These are phyloP conservation scores for Peniophora sp. DNA, from an alignment of 1,284 basidiomycete genomes.

Conservation along the genomic window DNA sequence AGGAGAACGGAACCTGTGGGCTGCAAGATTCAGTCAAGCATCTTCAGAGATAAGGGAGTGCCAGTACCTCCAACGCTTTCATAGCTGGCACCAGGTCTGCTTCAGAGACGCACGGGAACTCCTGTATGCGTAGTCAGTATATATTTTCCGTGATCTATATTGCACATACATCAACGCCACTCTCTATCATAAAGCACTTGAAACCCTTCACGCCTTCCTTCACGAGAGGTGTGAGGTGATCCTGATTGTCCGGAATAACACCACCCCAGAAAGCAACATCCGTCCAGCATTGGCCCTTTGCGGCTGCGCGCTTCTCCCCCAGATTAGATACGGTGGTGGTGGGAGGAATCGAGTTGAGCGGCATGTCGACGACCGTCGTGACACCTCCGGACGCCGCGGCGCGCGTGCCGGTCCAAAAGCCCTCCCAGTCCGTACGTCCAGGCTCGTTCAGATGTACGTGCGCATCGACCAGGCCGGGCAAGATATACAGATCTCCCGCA, in stretches of 20 bases:
- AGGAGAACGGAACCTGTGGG: slow-evolving; percentile 61
- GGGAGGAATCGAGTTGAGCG: slow-evolving; percentile 90
- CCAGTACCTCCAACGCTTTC: slow-evolving; percentile 57
- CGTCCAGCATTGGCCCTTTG: slow-evolving; percentile 67
- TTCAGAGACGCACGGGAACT: slow-evolving; percentile 82
- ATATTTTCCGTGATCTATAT: neutral
- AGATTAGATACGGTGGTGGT: slow-evolving; percentile 81
- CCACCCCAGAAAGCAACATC: slow-evolving; percentile 96
- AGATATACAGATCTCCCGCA: slow-evolving; percentile 53
- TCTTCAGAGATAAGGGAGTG: neutral
- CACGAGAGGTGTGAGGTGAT: slow-evolving; percentile 60
- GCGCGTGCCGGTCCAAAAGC: slow-evolving; percentile 83
- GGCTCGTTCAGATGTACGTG: slow-evolving; percentile 95
- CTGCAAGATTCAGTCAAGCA: slow-evolving; percentile 26
- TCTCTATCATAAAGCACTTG: slow-evolving; percentile 93
- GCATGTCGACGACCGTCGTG: slow-evolving; percentile 93
- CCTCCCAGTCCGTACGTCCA: slow-evolving; percentile 89
- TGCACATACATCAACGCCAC: slow-evolving; percentile 74
- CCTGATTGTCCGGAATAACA: slow-evolving; percentile 84
- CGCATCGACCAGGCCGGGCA: slow-evolving; percentile 82
- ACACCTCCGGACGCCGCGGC: slow-evolving; percentile 88
- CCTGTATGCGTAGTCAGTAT: slow-evolving; percentile 41
- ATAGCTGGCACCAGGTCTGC: slow-evolving; percentile 67
- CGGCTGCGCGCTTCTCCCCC: slow-evolving; percentile 60
- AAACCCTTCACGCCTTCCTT: slow-evolving; percentile 83